These are phyloP conservation scores for Podospora australis DNA, from an alignment of 495 filamentous ascomycete species.

Conservation along the genomic window DNA sequence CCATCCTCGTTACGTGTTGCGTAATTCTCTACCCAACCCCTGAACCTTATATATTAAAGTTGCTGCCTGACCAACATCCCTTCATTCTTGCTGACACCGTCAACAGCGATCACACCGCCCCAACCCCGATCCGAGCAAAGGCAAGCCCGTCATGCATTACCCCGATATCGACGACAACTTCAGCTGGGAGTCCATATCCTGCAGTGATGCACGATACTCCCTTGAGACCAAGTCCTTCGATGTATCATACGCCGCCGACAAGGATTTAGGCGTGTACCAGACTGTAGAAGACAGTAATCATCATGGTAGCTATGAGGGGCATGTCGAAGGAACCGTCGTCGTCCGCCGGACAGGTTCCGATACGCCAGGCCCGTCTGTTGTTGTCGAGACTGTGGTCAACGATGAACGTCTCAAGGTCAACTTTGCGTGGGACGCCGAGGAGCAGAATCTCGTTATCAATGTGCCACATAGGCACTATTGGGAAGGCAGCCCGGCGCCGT, in stretches of 20 bases:
- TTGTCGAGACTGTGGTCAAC: conserved; percentile 33
- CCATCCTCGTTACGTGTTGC: not conserved
- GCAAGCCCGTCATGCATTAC: conserved; percentile 18
- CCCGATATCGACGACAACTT: conserved; percentile 17
- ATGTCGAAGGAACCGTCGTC: conserved; percentile 33
- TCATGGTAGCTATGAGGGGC: too few species aligned
- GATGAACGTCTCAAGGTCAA: conserved; percentile 27
- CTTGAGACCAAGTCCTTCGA: conserved; percentile 24
- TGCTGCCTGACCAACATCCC: not conserved
- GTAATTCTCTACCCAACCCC: not conserved
- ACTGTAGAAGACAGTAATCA: too few species aligned
- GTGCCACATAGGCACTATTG: conserved; percentile 27
- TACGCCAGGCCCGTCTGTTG: conserved; percentile 22
- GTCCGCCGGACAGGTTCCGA: conserved; percentile 26
- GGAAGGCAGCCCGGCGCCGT: conserved; percentile 22
- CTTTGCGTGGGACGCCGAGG: conserved; percentile 21
- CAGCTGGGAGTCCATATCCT: conserved; percentile 6
- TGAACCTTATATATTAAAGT: not conserved
- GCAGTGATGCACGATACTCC: conserved; percentile 26
- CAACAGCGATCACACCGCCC: not conserved
- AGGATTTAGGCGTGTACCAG: conserved; percentile 27
- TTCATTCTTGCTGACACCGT: not conserved
- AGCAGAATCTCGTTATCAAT: conserved; percentile 26
- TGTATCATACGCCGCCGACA: conserved; percentile 25
- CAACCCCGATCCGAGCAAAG: too few species aligned